Conservation (phyloP, 768 basidiomycete genomes). For the Lentinula lateritia region DNA sequence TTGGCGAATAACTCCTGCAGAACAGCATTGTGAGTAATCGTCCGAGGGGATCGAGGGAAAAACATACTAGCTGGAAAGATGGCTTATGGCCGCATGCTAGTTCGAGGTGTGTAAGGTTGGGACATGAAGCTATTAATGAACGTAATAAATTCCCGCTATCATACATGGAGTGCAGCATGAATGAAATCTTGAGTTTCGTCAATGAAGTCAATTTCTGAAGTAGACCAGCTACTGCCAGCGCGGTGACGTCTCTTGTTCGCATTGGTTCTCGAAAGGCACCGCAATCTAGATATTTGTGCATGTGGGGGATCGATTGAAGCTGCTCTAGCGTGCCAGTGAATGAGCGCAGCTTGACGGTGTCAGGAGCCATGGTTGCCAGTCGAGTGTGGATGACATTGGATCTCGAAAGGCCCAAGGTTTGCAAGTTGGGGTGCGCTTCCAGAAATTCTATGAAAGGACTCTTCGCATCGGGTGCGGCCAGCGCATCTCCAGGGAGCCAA, state of each 20-base stretch:
- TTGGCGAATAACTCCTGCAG: conserved; percentile 60
- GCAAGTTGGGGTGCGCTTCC: conserved; percentile 54
- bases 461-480: conserved; percentile 34
- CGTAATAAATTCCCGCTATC: conserved; percentile 68
- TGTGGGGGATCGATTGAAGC: conserved; percentile 53
- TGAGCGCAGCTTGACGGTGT: conserved; percentile 46
- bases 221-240: conserved; percentile 53
- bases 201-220: conserved; percentile 52
- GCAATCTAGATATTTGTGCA: conserved; percentile 44
- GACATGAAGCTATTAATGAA: conserved; percentile 61
- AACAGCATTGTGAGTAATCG: not conserved
- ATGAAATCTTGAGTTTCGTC: conserved; percentile 55
- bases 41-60: not conserved
- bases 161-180: conserved; percentile 68
- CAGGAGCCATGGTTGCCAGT: conserved; percentile 40
- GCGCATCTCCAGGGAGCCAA: conserved; percentile 34
- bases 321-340: conserved; percentile 69
- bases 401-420: conserved; percentile 44
- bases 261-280: conserved; percentile 61
- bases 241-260: conserved; percentile 61
- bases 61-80: conserved; percentile 64
- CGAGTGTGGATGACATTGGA: conserved; percentile 50
- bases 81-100: conserved; percentile 64
- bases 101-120: conserved; percentile 56
- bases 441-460: conserved; percentile 64